A percentile compares a stretch with the other conserved stretches of the same genome.
Evolutionary conservation across 2,329 filamentous ascomycete species (phyloP).

Genomic region (Curvularia sp.): DNA sequence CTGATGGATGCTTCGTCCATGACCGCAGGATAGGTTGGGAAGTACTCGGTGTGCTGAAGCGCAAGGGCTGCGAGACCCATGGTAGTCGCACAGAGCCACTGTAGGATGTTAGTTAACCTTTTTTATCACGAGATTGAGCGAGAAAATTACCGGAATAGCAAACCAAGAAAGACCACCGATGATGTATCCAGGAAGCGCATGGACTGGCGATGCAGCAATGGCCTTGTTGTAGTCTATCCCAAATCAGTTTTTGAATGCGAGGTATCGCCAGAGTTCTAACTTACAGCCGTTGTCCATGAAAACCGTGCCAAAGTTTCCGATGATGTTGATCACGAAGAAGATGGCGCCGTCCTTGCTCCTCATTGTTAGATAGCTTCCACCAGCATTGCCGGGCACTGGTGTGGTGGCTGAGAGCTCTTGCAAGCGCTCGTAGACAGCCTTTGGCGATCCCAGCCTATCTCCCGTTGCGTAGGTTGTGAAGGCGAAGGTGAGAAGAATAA

Average conservation of each 20-base stretch:
- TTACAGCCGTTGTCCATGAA: conserved; percentile 81
- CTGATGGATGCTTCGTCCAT: conserved; percentile 37
- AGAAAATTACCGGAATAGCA: conserved; percentile 51
- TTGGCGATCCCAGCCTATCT: conserved; percentile 73
- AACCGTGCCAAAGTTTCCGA: conserved; percentile 82
- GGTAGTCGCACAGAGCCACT: conserved; percentile 56
- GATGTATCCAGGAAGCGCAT: conserved; percentile 75
- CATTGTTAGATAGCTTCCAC: conserved; percentile 89
- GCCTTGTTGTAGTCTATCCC: conserved; percentile 76
- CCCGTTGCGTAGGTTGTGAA: conserved; percentile 82
- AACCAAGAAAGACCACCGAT: conserved; percentile 56
- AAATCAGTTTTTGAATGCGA: conserved; percentile 10
- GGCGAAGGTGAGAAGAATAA: conserved; percentile 85
- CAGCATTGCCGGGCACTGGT: conserved; percentile 78
- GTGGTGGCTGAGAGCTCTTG: conserved; percentile 70
- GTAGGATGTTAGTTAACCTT: background rate
- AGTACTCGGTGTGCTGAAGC: conserved; percentile 50
- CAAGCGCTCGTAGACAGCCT: conserved; percentile 78
- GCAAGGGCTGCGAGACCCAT: conserved; percentile 56
- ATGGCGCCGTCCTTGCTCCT: conserved; percentile 78
- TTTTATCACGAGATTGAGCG: background rate
- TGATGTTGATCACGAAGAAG: conserved; percentile 90
- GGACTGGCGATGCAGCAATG: conserved; percentile 83
- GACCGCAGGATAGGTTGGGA: conserved; percentile 52
- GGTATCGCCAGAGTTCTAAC: background rate